These are phyloP conservation scores for Aureobasidium sp. DNA, from an alignment of 2,329 filamentous ascomycete species.

Conservation along the genomic window DNA sequence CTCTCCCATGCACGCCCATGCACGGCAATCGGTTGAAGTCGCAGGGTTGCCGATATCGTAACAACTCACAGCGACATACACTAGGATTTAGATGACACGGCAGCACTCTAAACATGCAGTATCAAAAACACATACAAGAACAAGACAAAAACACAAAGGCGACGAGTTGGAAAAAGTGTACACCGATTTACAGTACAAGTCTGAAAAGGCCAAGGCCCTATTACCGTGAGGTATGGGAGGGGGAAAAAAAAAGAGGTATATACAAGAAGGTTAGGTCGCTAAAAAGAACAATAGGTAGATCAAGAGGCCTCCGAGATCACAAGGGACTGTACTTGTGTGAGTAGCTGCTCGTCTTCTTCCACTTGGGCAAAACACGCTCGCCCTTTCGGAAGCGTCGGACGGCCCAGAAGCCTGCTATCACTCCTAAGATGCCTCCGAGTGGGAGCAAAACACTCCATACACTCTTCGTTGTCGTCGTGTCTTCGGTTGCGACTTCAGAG, in stretches of 20 bases:
- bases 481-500: slow-evolving; percentile 7
- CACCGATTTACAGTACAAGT: too few relatives aligned
- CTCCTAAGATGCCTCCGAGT: neutral
- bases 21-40: too few relatives aligned
- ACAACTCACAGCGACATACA: too few relatives aligned
- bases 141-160: neutral
- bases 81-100: too few relatives aligned
- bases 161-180: neutral
- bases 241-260: neutral
- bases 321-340: slow-evolving; percentile 7
- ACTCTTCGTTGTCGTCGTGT: neutral
- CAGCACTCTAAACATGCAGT: too few relatives aligned
- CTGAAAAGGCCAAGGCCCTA: neutral
- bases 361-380: neutral
- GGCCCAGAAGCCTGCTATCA: neutral
- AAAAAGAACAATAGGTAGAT: neutral
- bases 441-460: slow-evolving; percentile 5
- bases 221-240: neutral
- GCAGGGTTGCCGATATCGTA: too few relatives aligned
- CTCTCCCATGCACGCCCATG: too few relatives aligned
- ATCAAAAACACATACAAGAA: neutral
- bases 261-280: neutral
- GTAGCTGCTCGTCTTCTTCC: neutral
- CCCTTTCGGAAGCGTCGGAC: neutral
- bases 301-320: neutral